Conservation (phyloP, 1,284 basidiomycete genomes). For the Ganoderma resinaceum region DNA sequence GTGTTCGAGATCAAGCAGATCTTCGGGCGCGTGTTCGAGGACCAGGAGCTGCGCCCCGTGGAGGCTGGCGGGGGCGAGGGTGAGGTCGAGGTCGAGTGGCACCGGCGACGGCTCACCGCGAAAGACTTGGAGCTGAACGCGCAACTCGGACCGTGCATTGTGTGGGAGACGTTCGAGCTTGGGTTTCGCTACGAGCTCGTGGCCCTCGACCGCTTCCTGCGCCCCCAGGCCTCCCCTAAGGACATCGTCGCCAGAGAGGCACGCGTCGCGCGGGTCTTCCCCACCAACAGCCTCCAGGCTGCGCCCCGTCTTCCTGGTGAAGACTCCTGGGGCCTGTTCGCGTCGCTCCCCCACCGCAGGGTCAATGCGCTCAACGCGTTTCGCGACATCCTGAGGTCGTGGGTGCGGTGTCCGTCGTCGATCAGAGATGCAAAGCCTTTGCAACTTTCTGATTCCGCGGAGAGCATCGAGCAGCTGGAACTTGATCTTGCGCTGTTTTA, state of each 20-base stretch:
- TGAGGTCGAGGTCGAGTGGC: conserved; percentile 1
- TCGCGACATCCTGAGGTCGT: background rate
- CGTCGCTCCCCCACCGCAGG: background rate
- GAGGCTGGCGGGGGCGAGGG: no score
- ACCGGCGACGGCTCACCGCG: background rate
- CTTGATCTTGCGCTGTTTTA: background rate
- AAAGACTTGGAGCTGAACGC: background rate
- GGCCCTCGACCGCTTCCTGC: conserved; percentile 8
- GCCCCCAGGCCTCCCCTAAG: background rate
- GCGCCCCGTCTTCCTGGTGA: background rate
- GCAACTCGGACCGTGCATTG: background rate
- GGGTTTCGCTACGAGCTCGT: conserved; percentile 26
- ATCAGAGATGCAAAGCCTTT: background rate
- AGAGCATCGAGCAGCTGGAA: background rate
- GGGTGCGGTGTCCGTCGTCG: background rate
- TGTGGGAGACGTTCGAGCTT: conserved; percentile 23
- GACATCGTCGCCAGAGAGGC: background rate
- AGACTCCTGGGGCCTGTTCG: background rate
- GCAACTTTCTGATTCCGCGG: background rate
- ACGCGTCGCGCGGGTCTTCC: background rate
- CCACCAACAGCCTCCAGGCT: background rate
- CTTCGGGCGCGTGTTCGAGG: conserved; percentile 5
- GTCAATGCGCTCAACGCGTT: background rate
- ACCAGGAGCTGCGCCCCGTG: background rate
- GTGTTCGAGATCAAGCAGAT: background rate